Evolutionary conservation across 2,329 filamentous ascomycete species (phyloP), one percentile per base, ranked within the genome.

Genomic region (Parastagonospora avenae): DNA sequence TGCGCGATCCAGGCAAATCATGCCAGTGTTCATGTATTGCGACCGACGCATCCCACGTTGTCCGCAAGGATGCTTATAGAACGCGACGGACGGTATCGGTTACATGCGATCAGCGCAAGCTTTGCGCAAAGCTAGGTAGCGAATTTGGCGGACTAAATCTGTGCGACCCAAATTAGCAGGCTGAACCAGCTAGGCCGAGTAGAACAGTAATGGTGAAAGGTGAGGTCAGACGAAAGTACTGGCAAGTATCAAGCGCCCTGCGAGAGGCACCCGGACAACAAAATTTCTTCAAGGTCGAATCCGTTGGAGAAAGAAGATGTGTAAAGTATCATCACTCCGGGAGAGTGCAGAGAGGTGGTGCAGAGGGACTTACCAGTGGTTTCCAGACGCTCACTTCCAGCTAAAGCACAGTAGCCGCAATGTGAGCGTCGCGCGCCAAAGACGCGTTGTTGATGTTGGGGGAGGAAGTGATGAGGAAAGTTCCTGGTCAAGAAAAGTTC

Each of bases 271-370:
- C 85, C 87, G 86, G 59, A 83, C 79, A 88, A 83, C 82, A 80
- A 79, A 72, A 62, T 79, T 87, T 90, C 86, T 85, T 91, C 89
- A 92, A 87, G 87, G 88, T 85, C 89, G 89, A 91, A 83, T 92
- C 88, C 79, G 88, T 82, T 86, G 83, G 87, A 87, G 89, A 91
- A 92, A 91, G 89, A 92, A 92, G 89, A 88, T 74, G 80, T 79
- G 80, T 81, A 77, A 74, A 77, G 80, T 90, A 84, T 92, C 89
- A 92, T 91, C 88, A 86, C 83, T 78, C 77, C 76, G 73, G 52
- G 46, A 46, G 50, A 24, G 19, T 3, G 19, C 19, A 24, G 53
- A 52, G 54, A 54, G 53, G 50, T 51, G 57, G 40, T 33, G 50
- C 54, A 46, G 10, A 42, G 37, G 19, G n/a, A 54, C 66, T 59